These are phyloP conservation scores for Acer campestre DNA, from an alignment of 345 rosid species.

Conservation along the genomic window DNA sequence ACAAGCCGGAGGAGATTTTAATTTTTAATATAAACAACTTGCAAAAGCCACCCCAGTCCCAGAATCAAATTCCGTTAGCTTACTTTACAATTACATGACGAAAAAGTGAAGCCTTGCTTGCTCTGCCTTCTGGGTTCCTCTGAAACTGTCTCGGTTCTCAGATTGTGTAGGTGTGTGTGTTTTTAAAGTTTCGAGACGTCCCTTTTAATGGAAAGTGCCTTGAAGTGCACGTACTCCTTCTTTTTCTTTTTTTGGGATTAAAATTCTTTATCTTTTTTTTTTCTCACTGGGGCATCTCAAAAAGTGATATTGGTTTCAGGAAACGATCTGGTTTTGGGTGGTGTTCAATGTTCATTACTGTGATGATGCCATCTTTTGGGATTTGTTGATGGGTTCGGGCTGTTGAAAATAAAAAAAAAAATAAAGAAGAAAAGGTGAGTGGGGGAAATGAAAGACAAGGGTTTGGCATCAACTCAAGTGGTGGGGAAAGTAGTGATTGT, in stretches of 20 bases:
- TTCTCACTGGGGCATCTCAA: conserved; percentile 17
- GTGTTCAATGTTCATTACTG: conserved; percentile 12
- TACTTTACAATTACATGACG: conserved; percentile 24
- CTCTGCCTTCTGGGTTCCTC: conserved; percentile 19
- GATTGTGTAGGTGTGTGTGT: conserved; percentile 18
- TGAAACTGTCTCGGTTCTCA: neutral
- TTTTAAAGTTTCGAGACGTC: conserved; percentile 34
- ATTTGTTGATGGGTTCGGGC: conserved; percentile 38
- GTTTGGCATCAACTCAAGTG: conserved; percentile 34
- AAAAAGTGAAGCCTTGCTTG: conserved; percentile 20
- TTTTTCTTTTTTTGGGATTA: conserved; percentile 1
- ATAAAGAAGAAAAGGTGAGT: conserved; percentile 21
- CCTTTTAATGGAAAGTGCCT: conserved; percentile 22
- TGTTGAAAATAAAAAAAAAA: conserved; percentile 23
- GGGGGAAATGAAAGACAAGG: conserved; percentile 51
- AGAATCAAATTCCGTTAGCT: neutral
- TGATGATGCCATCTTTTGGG: conserved; percentile 21
- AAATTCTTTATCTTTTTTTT: conserved; percentile 6
- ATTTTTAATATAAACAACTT: too few species aligned
- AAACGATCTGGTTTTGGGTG: conserved; percentile 28
- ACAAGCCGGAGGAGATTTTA: conserved; percentile 6
- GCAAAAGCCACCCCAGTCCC: neutral
- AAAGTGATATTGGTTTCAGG: conserved; percentile 46
- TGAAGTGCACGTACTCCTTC: conserved; percentile 31
- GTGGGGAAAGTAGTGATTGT: conserved; percentile 78